Evolutionary conservation across 495 filamentous ascomycete species (phyloP), one percentile per base, ranked within the genome.

Genomic region (Aspergillus biplanus): DNA sequence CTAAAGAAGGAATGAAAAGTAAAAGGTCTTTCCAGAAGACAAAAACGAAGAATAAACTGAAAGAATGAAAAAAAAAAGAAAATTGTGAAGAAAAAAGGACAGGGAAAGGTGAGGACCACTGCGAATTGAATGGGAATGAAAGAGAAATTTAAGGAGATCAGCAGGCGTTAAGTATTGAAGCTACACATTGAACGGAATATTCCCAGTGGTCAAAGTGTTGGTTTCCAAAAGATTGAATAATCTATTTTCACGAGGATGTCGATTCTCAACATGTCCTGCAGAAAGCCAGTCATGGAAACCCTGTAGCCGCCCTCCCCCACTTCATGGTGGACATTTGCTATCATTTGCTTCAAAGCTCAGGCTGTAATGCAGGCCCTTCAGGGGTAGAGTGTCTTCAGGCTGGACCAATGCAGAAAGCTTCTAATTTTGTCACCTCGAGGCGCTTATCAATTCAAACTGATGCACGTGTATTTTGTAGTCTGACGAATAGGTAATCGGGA

Each of bases 11-110:
- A 52, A n/a, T 27, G 33, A 16, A 44, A 47, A 56, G 59, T 33
- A 48, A 70, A 50, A 34, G 44, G 56, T 59, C 66, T 60, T 62
- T 47, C 66, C 66, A 68, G 62, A 65, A 65, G 66, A 62, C 56
- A 50, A 39, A 18, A 52, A n/a, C 8, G 6, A 44, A 21, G 11
- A 42, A 57, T 53, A 7, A 44, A 34, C 47, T 13, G 50, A 35
- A 42, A 55, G 48, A 61, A 52, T 18, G 48, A 53, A 59, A 48
- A 47, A 39, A 37, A 60, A 27, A 55, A 39, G 52, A 58, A 31
- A 32, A 31, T 16, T 6, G 37, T 60, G 6, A 55, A 33, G 62
- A 31, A 52, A 27, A 52, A 56, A 52, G 53, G 54, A 18, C 32
- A 32, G 16, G 32, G 0, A 34, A 27, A 56, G 37, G 37, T 21